Conservation (phyloP, 2,329 filamentous ascomycete species). For the Verticillium klebahnii region DNA sequence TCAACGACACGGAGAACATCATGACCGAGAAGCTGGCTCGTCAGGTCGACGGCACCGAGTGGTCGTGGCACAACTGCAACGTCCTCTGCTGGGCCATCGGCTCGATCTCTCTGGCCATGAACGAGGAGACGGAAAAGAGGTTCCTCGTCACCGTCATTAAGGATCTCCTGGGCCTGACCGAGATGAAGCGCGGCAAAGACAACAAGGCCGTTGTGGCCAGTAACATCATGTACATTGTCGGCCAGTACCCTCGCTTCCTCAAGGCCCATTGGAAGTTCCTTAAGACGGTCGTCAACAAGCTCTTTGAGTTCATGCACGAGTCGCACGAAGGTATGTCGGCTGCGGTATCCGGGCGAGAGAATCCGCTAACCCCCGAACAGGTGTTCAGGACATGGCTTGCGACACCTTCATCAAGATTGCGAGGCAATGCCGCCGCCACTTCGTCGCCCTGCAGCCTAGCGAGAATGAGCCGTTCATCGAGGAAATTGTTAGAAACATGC, state of each 20-base stretch:
- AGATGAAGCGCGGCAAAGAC: constrained; percentile 99
- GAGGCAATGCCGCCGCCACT: constrained; percentile 94
- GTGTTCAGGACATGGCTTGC: constrained; percentile 99
- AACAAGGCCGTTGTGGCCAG: constrained; percentile 99
- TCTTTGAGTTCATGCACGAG: constrained; percentile 99
- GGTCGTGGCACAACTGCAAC: constrained; percentile 99
- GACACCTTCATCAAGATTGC: constrained; percentile 99
- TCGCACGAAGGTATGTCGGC: constrained; percentile 77
- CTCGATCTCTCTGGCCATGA: constrained; percentile 98
- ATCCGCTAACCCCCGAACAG: constrained; percentile 30
- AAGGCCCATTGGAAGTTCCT: constrained; percentile 99
- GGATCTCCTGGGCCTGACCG: constrained; percentile 90
- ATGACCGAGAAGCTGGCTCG: constrained; percentile 98
- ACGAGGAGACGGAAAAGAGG: constrained; percentile 97
- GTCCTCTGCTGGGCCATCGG: constrained; percentile 99
- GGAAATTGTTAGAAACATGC: constrained; percentile 93
- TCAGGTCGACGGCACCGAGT: constrained; percentile 92
- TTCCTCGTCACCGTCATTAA: constrained; percentile 99
- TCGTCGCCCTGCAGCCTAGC: constrained; percentile 90
- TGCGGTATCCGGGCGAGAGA: background rate
- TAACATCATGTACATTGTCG: constrained; percentile 99
- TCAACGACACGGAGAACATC: constrained; percentile 95
- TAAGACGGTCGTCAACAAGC: constrained; percentile 98
- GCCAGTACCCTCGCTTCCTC: constrained; percentile 94
- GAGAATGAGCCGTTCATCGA: constrained; percentile 97